These are phyloP conservation scores for Hippophae rhamnoides DNA, from an alignment of 306 rosid species.

Conservation along the genomic window DNA sequence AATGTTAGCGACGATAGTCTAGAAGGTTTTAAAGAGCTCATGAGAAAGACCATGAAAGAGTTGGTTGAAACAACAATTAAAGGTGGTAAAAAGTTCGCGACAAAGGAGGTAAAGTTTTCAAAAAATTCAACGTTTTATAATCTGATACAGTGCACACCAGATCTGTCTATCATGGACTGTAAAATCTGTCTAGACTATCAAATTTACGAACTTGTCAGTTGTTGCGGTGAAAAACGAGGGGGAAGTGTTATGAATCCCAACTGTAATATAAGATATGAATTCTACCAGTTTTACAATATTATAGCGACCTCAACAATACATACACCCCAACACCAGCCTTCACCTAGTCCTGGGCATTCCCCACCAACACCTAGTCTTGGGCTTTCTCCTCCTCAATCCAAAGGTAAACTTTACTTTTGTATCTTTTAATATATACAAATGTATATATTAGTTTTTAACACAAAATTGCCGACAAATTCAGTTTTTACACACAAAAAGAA, in stretches of 20 bases:
- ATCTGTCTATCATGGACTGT: conserved; percentile 24
- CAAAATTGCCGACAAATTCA: no score
- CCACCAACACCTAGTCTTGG: no score
- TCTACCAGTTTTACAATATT: conserved; percentile 22
- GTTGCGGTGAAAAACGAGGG: conserved; percentile 29
- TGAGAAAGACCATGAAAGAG: conserved; percentile 12
- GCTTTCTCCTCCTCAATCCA: no score
- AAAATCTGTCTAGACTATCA: conserved; percentile 30
- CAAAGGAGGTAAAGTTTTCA: conserved; percentile 21
- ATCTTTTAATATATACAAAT: no score
- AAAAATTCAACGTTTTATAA: conserved; percentile 29
- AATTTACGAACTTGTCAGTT: conserved; percentile 14
- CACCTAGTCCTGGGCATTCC: no score
- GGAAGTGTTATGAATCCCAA: conserved; percentile 27
- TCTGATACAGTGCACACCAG: conserved; percentile 47
- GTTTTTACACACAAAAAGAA: no score
- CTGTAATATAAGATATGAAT: conserved; percentile 41
- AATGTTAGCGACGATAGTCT: conserved; percentile 14
- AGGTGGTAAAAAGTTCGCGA: conserved; percentile 35
- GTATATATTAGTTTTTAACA: no score
- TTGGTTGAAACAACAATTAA: conserved; percentile 20
- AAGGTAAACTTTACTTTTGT: no score
- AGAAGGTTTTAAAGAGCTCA: conserved; percentile 13
- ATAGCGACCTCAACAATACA: no score
- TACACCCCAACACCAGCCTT: no score